Evolutionary conservation across 768 basidiomycete genomes (phyloP).

Genomic region (Termitomyces sp.): DNA sequence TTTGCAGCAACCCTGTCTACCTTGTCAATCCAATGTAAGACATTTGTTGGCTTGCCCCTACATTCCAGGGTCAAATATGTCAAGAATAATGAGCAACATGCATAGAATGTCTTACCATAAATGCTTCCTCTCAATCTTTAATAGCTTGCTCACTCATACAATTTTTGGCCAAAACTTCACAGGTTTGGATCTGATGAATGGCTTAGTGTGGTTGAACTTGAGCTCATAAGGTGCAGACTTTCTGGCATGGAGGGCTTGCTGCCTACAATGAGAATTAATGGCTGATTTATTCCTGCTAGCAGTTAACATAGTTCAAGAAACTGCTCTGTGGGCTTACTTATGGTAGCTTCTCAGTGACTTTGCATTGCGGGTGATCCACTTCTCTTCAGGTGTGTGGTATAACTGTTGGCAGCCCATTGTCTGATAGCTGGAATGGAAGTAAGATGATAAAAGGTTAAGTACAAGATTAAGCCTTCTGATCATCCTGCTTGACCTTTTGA

Average conservation of each 20-base stretch:
- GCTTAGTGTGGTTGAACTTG: too few relatives aligned
- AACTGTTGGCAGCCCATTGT: not conserved
- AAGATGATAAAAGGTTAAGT: not conserved
- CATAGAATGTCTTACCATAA: not conserved
- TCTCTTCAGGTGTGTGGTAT: not conserved
- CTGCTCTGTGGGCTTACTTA: not conserved
- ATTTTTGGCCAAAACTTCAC: too few relatives aligned
- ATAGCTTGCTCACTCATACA: too few relatives aligned
- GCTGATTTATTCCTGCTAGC: not conserved
- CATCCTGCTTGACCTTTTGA: not conserved
- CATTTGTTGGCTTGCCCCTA: not conserved
- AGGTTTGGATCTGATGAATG: too few relatives aligned
- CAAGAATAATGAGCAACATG: not conserved
- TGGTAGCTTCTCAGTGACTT: not conserved
- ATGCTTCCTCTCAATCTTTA: not conserved
- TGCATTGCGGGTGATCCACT: not conserved
- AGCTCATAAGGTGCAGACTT: too few relatives aligned
- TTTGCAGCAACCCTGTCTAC: not conserved
- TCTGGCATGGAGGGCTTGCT: too few relatives aligned
- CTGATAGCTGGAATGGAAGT: not conserved
- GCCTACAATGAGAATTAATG: not conserved
- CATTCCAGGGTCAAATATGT: not conserved
- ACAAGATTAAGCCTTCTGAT: not conserved
- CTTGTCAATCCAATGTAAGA: not conserved
- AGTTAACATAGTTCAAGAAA: not conserved